Evolutionary conservation across 148 eudicot species (phyloP), one percentile per base, ranked within the genome.

Genomic region (Amaranthus palmeri): DNA sequence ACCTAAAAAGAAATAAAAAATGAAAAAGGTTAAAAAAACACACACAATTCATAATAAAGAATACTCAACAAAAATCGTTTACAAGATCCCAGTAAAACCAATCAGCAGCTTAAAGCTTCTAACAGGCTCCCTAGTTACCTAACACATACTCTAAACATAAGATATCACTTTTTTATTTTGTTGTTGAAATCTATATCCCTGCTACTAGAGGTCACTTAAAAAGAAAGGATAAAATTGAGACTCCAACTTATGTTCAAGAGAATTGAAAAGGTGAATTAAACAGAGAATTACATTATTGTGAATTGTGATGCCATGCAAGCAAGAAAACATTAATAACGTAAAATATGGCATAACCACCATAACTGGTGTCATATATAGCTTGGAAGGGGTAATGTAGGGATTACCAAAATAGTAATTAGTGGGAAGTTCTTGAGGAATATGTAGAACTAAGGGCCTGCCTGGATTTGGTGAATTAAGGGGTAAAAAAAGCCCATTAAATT

Each of bases 1-100:
- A 74, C 65, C 82, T 79, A 54, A 45, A 54, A 45, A 46, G 25
- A 2, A 63, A 9, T 36, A 67, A 57, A 61, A 64, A 7, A 10
- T n/a, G 59, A 8, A 55, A n/a, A 55, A 4, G 41, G 42, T 25
- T 58, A 5, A 58, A 17, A 17, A 17, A 58, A 4, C 9, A 58
- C 61, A 58, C 42, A 25, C 41, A 58, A 56, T n/a, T 58, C 25
- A 42, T 42, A 58, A 12, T 57, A 58, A 58, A 58, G 17, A 4
- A 25, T 58, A 42, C 42, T 25, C 61, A 7, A 58, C 42, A 58
- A 58, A 9, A 13, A 25, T 58, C 41, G 7, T 42, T 58, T 58
- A 15, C 60, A 56, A 56, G 10, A 49, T 5, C 8, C 8, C 52
- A 49, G 52, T 49, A 49, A 49, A 6, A 13, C 55, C 55, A 52